Percentiles rank a stretch among this genome's conserved stretches.
phyloP scores from a whole-genome alignment of 2,329 filamentous ascomycete genomes.

The Cordyceps fumosorosea region DNA sequence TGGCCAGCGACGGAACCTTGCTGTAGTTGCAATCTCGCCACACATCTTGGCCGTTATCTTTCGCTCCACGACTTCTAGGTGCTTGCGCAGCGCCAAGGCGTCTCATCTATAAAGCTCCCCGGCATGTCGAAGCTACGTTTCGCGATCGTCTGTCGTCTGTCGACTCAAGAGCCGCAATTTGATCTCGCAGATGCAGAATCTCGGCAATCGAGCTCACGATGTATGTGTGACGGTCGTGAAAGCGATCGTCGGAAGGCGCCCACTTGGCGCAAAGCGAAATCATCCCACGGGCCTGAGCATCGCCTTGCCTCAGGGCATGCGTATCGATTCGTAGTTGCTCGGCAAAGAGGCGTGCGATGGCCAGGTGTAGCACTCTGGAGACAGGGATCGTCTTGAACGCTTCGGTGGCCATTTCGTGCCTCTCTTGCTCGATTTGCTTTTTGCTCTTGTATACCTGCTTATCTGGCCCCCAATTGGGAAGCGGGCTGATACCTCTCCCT shows the following conservation, averaged over 20 bases:
- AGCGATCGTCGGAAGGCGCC: constrained; percentile 48
- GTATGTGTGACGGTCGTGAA: constrained; percentile 48
- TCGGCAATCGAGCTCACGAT: constrained; percentile 47
- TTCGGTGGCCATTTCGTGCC: no score
- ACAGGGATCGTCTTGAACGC: no score
- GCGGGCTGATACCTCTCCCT: no score
- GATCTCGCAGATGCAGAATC: constrained; percentile 36
- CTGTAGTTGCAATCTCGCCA: constrained; percentile 48
- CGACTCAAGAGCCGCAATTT: constrained; percentile 25
- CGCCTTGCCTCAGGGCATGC: no score
- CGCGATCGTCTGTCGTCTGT: constrained; percentile 34
- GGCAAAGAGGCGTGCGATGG: no score
- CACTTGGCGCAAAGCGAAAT: constrained; percentile 48
- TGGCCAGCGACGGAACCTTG: constrained; percentile 49
- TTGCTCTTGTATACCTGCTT: no score
- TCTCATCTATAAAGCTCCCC: constrained; percentile 48
- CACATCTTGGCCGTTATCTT: constrained; percentile 40
- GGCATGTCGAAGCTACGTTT: constrained; percentile 46
- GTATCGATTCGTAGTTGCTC: no score
- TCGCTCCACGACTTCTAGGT: constrained; percentile 47
- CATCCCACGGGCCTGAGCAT: no score
- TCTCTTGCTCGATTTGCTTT: no score
- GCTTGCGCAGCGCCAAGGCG: constrained; percentile 44
- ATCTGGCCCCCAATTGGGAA: no score
- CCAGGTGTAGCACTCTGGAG: no score